Percentiles rank a stretch among this genome's conserved stretches.
phyloP scores from a whole-genome alignment of 148 eudicot genomes.

The Persicaria maculosa region DNA sequence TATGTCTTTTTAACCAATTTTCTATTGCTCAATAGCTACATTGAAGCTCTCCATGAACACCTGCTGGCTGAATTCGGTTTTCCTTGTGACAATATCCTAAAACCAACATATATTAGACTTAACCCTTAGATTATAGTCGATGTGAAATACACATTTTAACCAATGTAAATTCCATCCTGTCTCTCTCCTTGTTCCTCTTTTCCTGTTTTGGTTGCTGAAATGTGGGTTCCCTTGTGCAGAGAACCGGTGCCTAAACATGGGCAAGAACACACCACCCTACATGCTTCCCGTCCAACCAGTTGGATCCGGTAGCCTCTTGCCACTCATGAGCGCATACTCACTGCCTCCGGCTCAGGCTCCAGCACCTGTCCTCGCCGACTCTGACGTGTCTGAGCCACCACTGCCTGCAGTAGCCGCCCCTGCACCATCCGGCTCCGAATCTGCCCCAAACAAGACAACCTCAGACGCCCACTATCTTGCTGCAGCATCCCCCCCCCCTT shows the following conservation, averaged over 20 bases:
- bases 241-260: slow-evolving; percentile 36
- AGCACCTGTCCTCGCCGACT: slow-evolving; percentile 30
- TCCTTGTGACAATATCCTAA: neutral
- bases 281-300: slow-evolving; percentile 28
- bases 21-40: neutral
- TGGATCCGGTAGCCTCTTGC: slow-evolving; percentile 21
- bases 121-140: too few relatives aligned
- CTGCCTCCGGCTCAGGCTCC: slow-evolving; percentile 56
- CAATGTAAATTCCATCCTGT: too few relatives aligned
- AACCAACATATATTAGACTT: too few relatives aligned
- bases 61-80: slow-evolving; percentile 2
- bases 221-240: slow-evolving; percentile 21
- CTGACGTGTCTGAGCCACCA: slow-evolving; percentile 47
- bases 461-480: neutral
- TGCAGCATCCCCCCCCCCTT: neutral
- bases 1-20: slow-evolving; percentile 22
- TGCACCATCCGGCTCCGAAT: neutral
- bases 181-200: too few relatives aligned
- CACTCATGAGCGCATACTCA: neutral
- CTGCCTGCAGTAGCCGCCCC: slow-evolving; percentile 28
- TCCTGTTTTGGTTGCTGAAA: neutral
- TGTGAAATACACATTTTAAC: too few relatives aligned
- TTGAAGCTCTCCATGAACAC: neutral
- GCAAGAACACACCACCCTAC: slow-evolving; percentile 18
- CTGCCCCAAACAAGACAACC: neutral